A percentile compares a stretch with the other conserved stretches of the same genome.
Evolutionary conservation across 23 red algal genomes (phyloP).

Genomic region (Agarophyton chilense): DNA sequence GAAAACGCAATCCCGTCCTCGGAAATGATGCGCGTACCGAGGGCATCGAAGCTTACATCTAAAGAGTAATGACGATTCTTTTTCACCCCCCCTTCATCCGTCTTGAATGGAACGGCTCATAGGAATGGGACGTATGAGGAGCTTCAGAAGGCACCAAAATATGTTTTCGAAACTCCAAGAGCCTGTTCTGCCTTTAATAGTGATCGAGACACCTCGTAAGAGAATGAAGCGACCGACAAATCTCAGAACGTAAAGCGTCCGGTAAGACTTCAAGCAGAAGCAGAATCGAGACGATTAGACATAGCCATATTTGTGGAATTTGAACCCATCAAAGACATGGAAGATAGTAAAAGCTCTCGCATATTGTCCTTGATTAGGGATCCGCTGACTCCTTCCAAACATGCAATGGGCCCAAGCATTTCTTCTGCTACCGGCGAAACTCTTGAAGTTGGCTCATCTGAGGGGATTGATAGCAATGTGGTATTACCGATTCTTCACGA

Average conservation of each 20-base stretch:
- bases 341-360: slow-evolving; percentile 33
- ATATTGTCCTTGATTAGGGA: slow-evolving; percentile 57
- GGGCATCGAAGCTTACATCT: slow-evolving; percentile 9
- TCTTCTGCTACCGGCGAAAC: neutral
- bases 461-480: neutral
- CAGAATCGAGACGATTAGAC: slow-evolving; percentile 52
- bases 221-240: neutral
- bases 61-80: slow-evolving; percentile 59
- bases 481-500: slow-evolving; percentile 32
- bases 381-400: slow-evolving; percentile 23
- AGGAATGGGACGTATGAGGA: slow-evolving; percentile 23
- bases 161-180: slow-evolving; percentile 29
- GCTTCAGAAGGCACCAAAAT: neutral
- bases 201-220: neutral
- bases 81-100: slow-evolving; percentile 10
- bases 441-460: neutral
- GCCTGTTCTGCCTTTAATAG: neutral
- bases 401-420: neutral
- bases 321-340: slow-evolving; percentile 46
- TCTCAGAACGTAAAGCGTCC: neutral
- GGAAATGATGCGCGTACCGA: slow-evolving; percentile 29
- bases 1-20: neutral
- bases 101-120: neutral
- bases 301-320: slow-evolving; percentile 48
- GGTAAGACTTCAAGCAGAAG: slow-evolving; percentile 26